A percentile compares a stretch with the other conserved stretches of the same genome.
Conservation (phyloP, 176 grass and related monocot genomes). For the Aegilops sharonensis region DNA sequence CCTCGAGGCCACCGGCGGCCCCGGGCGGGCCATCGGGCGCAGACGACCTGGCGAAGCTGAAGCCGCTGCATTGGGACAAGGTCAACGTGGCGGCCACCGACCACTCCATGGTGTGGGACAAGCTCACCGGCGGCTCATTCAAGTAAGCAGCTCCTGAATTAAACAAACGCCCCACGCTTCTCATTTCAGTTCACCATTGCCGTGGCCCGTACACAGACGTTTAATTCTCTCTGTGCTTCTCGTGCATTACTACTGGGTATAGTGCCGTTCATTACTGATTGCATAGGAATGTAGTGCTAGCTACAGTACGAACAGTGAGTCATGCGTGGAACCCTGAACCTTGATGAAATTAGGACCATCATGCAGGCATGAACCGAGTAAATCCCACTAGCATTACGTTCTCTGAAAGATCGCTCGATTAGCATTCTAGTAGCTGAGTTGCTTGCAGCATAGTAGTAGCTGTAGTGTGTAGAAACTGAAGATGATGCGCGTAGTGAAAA, state of each 20-base stretch:
- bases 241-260: background rate
- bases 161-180: background rate
- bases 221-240: background rate
- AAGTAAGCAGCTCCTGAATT: constrained; percentile 59
- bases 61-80: constrained; percentile 97
- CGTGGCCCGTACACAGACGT: background rate
- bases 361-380: too few species aligned
- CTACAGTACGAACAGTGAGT: background rate
- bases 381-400: background rate
- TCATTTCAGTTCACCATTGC: background rate
- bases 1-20: constrained; percentile 61
- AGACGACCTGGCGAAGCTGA: constrained; percentile 59
- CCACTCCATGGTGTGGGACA: constrained; percentile 99
- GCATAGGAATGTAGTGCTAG: background rate
- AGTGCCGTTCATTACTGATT: background rate
- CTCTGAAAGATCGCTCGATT: too few species aligned
- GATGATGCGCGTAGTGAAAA: background rate
- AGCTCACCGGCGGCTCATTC: constrained; percentile 88
- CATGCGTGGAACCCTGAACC: background rate
- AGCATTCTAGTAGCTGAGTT: too few species aligned
- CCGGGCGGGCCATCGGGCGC: constrained; percentile 30
- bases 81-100: constrained; percentile 62
- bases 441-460: too few species aligned
- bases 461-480: background rate
- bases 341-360: background rate